Conservation (phyloP, 2,329 filamentous ascomycete species). For the Cephalotrichum gorgonifer region DNA sequence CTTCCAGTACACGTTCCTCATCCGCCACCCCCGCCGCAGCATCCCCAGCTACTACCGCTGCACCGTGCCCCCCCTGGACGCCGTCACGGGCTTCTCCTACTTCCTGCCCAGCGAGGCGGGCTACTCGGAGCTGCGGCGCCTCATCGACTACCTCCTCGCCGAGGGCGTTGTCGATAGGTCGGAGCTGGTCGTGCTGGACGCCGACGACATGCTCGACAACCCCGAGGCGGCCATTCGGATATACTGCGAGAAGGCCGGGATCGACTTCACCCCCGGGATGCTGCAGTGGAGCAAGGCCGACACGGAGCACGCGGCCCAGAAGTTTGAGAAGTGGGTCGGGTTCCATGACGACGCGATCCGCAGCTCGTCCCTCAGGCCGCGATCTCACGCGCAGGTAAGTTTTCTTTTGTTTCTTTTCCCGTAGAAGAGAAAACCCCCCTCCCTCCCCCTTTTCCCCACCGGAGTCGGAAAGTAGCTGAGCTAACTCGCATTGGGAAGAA, state of each 20-base stretch:
- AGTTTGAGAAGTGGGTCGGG: slow-evolving; percentile 94
- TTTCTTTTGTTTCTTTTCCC: slow-evolving; percentile 6
- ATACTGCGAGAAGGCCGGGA: slow-evolving; percentile 73
- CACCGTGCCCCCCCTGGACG: slow-evolving; percentile 76
- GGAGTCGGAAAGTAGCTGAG: background rate
- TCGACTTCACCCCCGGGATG: slow-evolving; percentile 70
- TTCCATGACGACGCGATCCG: slow-evolving; percentile 93
- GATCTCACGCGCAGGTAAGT: slow-evolving; percentile 52
- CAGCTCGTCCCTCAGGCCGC: slow-evolving; percentile 64
- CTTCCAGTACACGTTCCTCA: slow-evolving; percentile 94
- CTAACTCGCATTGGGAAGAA: slow-evolving; percentile 31
- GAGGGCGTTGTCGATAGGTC: slow-evolving; percentile 61
- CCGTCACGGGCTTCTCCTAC: slow-evolving; percentile 73
- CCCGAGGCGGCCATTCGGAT: slow-evolving; percentile 64
- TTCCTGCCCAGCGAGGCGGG: slow-evolving; percentile 86
- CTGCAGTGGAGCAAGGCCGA: slow-evolving; percentile 73
- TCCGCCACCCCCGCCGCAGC: slow-evolving; percentile 84
- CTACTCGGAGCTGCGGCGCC: slow-evolving; percentile 73
- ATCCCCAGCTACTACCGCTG: slow-evolving; percentile 94
- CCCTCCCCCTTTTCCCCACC: slow-evolving; percentile 9
- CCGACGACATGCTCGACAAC: slow-evolving; percentile 84
- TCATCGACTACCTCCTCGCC: slow-evolving; percentile 75
- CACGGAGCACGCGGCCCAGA: slow-evolving; percentile 59
- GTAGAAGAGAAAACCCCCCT: background rate
- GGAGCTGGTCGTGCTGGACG: slow-evolving; percentile 78